phyloP scores from a whole-genome alignment of 2,329 filamentous ascomycete genomes.

The Alternaria ethzedia region DNA sequence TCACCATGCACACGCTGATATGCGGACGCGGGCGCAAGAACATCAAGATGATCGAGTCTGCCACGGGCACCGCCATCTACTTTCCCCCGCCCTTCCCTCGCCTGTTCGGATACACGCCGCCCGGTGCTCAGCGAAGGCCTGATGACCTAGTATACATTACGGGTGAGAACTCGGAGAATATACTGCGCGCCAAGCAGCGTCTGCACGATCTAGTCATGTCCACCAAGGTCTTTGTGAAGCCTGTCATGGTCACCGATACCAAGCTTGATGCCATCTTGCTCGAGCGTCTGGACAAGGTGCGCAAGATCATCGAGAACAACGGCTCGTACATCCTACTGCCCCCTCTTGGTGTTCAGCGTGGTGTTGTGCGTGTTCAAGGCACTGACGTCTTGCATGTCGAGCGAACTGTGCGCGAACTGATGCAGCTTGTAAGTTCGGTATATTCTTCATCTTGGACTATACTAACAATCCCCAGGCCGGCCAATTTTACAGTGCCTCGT shows the following conservation, averaged over 20 bases:
- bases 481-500: conserved; percentile 96
- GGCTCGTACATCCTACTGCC: conserved; percentile 95
- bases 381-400: conserved; percentile 93
- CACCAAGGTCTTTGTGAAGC: conserved; percentile 81
- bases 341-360: conserved; percentile 82
- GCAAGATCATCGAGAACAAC: conserved; percentile 96
- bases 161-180: conserved; percentile 82
- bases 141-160: conserved; percentile 95
- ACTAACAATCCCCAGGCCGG: conserved; percentile 68
- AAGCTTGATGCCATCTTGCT: conserved; percentile 96
- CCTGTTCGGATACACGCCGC: conserved; percentile 87
- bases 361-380: conserved; percentile 86
- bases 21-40: conserved; percentile 95
- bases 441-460: neutral
- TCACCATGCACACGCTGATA: conserved; percentile 87
- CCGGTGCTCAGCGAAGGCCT: conserved; percentile 79
- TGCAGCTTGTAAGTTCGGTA: conserved; percentile 75
- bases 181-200: conserved; percentile 87
- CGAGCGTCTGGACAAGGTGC: conserved; percentile 90
- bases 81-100: conserved; percentile 94
- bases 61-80: conserved; percentile 95
- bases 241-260: conserved; percentile 84
- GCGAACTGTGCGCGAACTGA: conserved; percentile 91
- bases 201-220: conserved; percentile 83
- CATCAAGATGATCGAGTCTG: conserved; percentile 96